These are phyloP conservation scores for Cystofilobasidium bisporidii DNA, from an alignment of 768 basidiomycete genomes.

Conservation along the genomic window DNA sequence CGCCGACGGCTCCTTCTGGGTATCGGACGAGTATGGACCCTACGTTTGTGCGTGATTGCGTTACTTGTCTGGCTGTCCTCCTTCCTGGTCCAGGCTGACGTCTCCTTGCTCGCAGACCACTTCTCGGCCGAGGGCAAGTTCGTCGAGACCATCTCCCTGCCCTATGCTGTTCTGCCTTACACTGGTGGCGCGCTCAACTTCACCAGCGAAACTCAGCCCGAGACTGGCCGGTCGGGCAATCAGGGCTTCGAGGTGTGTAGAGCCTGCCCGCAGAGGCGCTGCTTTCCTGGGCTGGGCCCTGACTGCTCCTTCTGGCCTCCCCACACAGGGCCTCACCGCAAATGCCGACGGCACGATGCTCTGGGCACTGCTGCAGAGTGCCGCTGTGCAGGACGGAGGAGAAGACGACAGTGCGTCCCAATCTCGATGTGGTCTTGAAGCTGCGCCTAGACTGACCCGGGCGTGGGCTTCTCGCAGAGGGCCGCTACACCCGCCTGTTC, in stretches of 20 bases:
- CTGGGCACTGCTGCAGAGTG: slow-evolving; percentile 57
- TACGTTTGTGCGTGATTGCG: not conserved
- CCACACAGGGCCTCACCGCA: slow-evolving; percentile 45
- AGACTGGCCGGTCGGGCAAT: slow-evolving; percentile 51
- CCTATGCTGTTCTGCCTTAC: slow-evolving; percentile 50
- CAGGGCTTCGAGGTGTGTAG: slow-evolving; percentile 49
- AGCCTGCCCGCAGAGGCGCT: not conserved
- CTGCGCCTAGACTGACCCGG: not conserved
- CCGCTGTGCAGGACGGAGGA: slow-evolving; percentile 57
- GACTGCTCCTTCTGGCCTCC: not conserved
- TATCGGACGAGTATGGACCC: slow-evolving; percentile 58
- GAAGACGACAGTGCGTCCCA: slow-evolving; percentile 37
- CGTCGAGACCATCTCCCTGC: slow-evolving; percentile 53
- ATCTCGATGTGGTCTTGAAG: not conserved
- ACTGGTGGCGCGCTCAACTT: slow-evolving; percentile 48
- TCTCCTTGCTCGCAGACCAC: slow-evolving; percentile 46
- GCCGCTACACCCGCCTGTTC: slow-evolving; percentile 47
- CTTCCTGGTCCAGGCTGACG: not conserved
- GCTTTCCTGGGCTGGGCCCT: too few species aligned
- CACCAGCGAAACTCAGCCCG: slow-evolving; percentile 45
- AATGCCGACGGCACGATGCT: slow-evolving; percentile 47
- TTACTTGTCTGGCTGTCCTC: not conserved
- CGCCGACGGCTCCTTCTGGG: slow-evolving; percentile 55
- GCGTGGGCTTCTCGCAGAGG: not conserved
- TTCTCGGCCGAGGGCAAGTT: slow-evolving; percentile 47